phyloP scores from a whole-genome alignment of 78 protist species.

The Cyanophora paradoxa region DNA sequence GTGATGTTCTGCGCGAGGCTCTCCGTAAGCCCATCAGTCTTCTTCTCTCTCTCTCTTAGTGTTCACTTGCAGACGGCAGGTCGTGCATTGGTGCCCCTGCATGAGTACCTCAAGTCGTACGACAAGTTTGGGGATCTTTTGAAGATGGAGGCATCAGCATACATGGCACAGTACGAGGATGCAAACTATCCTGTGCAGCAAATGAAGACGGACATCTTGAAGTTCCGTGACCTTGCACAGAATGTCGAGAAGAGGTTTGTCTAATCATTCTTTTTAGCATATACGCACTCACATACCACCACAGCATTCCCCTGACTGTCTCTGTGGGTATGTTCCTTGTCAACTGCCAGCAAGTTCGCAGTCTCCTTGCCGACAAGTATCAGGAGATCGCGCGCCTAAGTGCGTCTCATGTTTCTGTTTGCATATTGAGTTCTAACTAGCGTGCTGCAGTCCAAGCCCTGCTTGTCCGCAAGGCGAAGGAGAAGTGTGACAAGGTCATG shows the following conservation, averaged over 20 bases:
- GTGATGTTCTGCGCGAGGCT: neutral
- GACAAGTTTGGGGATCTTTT: slow-evolving; percentile 5
- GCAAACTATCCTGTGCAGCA: too few species aligned
- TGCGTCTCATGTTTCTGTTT: too few species aligned
- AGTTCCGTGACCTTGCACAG: neutral
- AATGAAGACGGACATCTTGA: too few species aligned
- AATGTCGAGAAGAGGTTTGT: neutral
- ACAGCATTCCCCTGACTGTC: slow-evolving; percentile 20
- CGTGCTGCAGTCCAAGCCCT: too few species aligned
- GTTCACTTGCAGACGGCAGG: neutral
- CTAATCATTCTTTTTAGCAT: neutral
- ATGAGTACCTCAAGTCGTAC: neutral
- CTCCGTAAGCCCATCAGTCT: neutral
- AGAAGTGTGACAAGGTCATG: slow-evolving; percentile 9
- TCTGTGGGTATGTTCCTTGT: slow-evolving; percentile 43
- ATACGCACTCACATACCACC: neutral
- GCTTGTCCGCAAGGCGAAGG: slow-evolving; percentile 14
- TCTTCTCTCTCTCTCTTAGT: neutral
- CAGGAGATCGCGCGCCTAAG: neutral
- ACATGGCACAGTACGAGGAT: slow-evolving; percentile 13
- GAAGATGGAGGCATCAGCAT: neutral
- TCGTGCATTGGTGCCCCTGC: neutral
- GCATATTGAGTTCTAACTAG: too few species aligned
- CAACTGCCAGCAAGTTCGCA: slow-evolving; percentile 19
- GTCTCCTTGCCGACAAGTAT: neutral